Evolutionary conservation across 176 grass and related monocot species (phyloP), one percentile per base, ranked within the genome.

Genomic region (Carex littledalei): DNA sequence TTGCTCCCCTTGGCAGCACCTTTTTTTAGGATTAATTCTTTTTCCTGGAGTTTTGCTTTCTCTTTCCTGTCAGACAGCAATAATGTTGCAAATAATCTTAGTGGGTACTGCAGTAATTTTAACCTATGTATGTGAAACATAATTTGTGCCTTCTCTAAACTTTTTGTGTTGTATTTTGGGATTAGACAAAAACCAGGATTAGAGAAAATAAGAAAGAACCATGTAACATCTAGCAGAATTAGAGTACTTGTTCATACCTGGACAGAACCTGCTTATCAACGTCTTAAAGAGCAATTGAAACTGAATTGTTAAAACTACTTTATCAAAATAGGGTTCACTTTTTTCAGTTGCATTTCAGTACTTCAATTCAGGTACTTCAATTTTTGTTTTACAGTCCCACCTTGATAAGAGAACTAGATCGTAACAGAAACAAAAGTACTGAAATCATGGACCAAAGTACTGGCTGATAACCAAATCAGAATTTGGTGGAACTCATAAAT

Each of bases 1-100:
- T 98, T 98, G 88, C 95, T 98, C 81, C 95, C 95, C 91, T 95
- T 95, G 3, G 95, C 95, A 18, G 93, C 95, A 50, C 83, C 88
- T 81, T 95, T 98, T 85, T 98, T 98, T 17, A 98, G 89, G 43
- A 47, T 95, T 24, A 92, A 88, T 85, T 98, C 95, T 82, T 95
- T 98, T 72, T 98, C 89, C 87, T 93, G 91, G 34, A 98, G 89
- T 70, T 95, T 92, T 57, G 86, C 77, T 80, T 94, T 93, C 83
- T 95, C 93, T 87, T 95, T 85, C 85, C 95, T 98, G 88, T 85
- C 65, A 83, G 67, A 80, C 2, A 88, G 2, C 69, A 59, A 84
- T 13, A 29, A 8, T 29, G 71, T 37, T 57, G 26, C 26, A 78
- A 56, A 49, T 72, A 72, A 78, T 56, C 52, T 35, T 78, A 56